Base-by-base conservation (phyloP, 805 yeast species). In the Huiozyma sinensis region DNA sequence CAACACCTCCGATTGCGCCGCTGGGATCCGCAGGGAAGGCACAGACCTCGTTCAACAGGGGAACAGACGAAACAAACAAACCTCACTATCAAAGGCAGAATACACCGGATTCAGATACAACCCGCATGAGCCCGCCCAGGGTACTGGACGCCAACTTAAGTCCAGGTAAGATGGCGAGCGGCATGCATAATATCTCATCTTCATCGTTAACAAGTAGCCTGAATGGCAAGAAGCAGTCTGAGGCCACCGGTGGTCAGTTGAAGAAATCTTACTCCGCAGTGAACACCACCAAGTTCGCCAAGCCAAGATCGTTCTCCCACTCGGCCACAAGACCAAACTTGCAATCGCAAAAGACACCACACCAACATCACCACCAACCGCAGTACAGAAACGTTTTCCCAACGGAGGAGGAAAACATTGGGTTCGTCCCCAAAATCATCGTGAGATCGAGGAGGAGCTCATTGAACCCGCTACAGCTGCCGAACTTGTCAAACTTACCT, bases 401-500 rank as follows among this genome's bases (percentile, higher is more conserved):
- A 30, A 24, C 39, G n/a, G 52, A 61, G 32, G 64, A 58, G 35
- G 65, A 63, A 40, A 58, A 59, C 44, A 39, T 58, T 10, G 66
- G 66, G 9, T 59, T 62, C 29, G 57, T 63, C 31, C 67, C 67
- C 17, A 62, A 61, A 44, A 60, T 63, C 33, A 50, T 62, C 6
- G 63, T 63, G 2, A 55, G 60, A 44, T 58, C 65, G 17, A 61
- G 67, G 47, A 52, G 65, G 44, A 53, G 56, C 38, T 60, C 65
- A 3, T 52, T 53, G 34, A 59, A 55, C 11, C 46, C 35, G 27
- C 33, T 41, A 27, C 39, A 32, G 10, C 8, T 41, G n/a, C 33
- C 35, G 10, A 34, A 36, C 12, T 8, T 17, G 7, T 27, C 36
- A 39, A 11, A 9, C 30, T n/a, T 38, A 4, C 33, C 33, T 9